These are phyloP conservation scores for Cryptococcus jaspeensis DNA, from an alignment of 1,284 basidiomycete species.

Conservation along the genomic window DNA sequence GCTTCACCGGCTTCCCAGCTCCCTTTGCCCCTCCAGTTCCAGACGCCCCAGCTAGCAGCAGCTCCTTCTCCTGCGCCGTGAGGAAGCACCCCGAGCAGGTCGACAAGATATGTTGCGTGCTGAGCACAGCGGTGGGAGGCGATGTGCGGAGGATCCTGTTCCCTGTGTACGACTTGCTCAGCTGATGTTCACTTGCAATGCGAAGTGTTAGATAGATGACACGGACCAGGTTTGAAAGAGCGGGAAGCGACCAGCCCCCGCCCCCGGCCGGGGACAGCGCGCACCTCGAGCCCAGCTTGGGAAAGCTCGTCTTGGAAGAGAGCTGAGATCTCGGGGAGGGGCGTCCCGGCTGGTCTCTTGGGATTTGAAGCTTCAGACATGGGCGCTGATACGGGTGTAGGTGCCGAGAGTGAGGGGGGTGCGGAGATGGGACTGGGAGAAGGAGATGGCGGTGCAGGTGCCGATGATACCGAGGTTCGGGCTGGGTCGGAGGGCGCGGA, in stretches of 20 bases:
- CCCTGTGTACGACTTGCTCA: conserved; percentile 54
- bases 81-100: conserved; percentile 70
- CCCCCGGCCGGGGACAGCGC: conserved; percentile 17
- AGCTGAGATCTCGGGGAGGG: background rate
- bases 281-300: conserved; percentile 25
- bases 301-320: conserved; percentile 10
- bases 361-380: background rate
- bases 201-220: background rate
- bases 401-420: background rate
- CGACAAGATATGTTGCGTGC: conserved; percentile 60
- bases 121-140: conserved; percentile 67
- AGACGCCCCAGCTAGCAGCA: background rate
- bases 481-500: too few species aligned
- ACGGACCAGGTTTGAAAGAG: conserved; percentile 24
- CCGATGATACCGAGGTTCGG: too few species aligned
- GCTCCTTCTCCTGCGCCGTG: conserved; percentile 31
- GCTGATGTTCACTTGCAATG: background rate
- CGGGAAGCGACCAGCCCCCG: conserved; percentile 34
- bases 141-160: conserved; percentile 58
- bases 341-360: background rate
- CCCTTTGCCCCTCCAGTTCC: background rate
- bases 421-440: background rate
- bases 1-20: conserved; percentile 7
- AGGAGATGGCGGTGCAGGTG: background rate
- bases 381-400: background rate